Percentiles rank a stretch among this genome's conserved stretches.
Conservation (phyloP, 495 filamentous ascomycete genomes). For the Talaromyces adpressus region DNA sequence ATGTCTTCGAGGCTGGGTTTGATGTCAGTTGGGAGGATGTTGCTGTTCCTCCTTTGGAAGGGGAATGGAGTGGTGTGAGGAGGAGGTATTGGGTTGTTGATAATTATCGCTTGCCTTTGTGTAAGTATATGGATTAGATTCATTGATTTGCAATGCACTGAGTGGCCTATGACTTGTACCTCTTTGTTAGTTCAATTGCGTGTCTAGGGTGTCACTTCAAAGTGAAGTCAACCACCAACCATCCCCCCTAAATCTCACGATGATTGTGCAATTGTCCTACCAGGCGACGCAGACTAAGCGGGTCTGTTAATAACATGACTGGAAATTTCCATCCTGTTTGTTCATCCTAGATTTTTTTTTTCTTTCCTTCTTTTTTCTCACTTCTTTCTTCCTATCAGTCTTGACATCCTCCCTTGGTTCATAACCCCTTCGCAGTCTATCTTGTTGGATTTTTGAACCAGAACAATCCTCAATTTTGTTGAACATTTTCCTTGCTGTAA, state of each 20-base stretch:
- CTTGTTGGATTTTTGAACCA: not conserved
- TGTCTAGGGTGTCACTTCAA: not conserved
- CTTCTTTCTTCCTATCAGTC: not conserved
- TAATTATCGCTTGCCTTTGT: conserved; percentile 62
- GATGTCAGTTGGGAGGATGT: conserved; percentile 83
- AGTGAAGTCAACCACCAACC: not conserved
- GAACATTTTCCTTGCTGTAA: not conserved
- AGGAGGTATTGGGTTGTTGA: conserved; percentile 83
- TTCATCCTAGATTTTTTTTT: not conserved
- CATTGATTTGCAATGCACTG: not conserved
- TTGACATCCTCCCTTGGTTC: not conserved
- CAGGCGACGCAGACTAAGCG: not conserved
- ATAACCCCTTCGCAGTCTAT: not conserved
- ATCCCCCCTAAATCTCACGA: not conserved
- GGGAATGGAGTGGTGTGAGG: conserved; percentile 78
- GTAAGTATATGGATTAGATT: conserved; percentile 23
- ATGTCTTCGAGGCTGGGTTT: conserved; percentile 83
- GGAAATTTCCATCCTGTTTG: not conserved
- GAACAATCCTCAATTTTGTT: not conserved
- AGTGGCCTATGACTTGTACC: not conserved
- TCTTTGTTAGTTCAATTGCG: not conserved
- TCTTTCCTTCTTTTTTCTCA: not conserved
- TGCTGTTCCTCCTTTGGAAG: conserved; percentile 55
- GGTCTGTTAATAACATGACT: not conserved
- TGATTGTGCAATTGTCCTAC: not conserved